Base-by-base conservation (phyloP, 371 early-diverging fungal genomes). In the Phascolomyces articulosus region DNA sequence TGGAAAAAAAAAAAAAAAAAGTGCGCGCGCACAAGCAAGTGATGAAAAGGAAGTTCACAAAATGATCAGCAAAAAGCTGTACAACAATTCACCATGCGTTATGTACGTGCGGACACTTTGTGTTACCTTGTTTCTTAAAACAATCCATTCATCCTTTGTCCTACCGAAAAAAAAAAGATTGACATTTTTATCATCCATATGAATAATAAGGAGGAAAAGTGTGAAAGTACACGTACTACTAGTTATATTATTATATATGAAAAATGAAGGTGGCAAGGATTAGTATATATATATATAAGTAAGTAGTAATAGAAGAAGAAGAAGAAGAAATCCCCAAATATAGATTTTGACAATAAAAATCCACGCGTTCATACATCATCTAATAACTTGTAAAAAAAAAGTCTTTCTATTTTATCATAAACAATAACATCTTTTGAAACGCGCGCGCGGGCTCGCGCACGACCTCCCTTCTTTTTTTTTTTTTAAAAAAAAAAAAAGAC, bases 51-150 rank as follows among this genome's bases (percentile, higher is more conserved):
- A 57, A 23, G 57, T 57, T 57, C 57, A 34, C 34, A 57, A 57
- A 57, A 57, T 20, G 57, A 57, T 57, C 40, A 57, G 57, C 57
- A 27, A 21, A n/a, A n/a, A n/a, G n/a, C 55, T 55, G 55, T 62
- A 40, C 55, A 27, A 62, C 55, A 55, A 55, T 48, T 27, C 6
- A 62, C 63, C 63, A 62, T 62, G 63, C 63, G 63, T 62, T 34
- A 62, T 40, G 55, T 62, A 62, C 55, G 63, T 62, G 55, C 63
- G 63, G 54, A 24, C 63, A 41, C 34, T 23, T 27, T 53, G 63
- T 62, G 55, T 55, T 29, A 62, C 63, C 28, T n/a, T n/a, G n/a
- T n/a, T n/a, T n/a, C n/a, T n/a, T n/a, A n/a, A n/a, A n/a, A n/a
- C n/a, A n/a, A n/a, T n/a, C n/a, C n/a, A n/a, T n/a, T n/a, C n/a